Evolutionary conservation across 768 basidiomycete species (phyloP).

Genomic region (Hygrophoropsis aurantiaca): DNA sequence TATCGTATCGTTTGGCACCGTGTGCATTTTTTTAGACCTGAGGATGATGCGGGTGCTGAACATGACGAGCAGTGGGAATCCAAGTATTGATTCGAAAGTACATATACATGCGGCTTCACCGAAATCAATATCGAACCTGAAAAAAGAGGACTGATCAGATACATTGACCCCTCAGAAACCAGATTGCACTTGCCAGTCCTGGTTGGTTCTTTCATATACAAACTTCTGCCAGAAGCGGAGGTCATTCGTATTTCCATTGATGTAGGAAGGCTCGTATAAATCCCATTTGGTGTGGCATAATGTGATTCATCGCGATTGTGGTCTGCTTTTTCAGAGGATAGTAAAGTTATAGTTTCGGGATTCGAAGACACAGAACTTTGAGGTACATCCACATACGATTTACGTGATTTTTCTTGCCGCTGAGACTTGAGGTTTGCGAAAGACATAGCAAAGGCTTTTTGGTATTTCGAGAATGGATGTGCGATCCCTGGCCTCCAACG

Average conservation of each 20-base stretch:
- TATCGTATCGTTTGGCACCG: constrained; percentile 72
- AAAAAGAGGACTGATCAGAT: background rate
- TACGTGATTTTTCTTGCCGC: constrained; percentile 27
- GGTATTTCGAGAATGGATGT: no score
- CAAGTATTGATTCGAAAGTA: constrained; percentile 64
- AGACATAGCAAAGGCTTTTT: constrained; percentile 31
- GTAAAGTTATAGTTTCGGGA: constrained; percentile 22
- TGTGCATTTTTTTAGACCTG: constrained; percentile 66
- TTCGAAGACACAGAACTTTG: constrained; percentile 18
- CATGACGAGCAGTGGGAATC: constrained; percentile 72
- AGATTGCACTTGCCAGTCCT: constrained; percentile 35
- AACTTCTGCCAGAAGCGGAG: constrained; percentile 40
- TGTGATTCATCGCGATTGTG: background rate
- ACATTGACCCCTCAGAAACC: background rate
- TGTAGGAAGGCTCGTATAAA: constrained; percentile 36
- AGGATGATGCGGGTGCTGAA: constrained; percentile 35
- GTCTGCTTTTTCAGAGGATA: constrained; percentile 20
- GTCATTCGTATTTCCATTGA: constrained; percentile 40
- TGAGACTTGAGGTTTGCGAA: constrained; percentile 32
- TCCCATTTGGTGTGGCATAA: constrained; percentile 5
- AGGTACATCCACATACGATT: constrained; percentile 35
- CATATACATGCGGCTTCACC: constrained; percentile 57
- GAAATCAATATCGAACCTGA: constrained; percentile 63
- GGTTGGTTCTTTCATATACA: constrained; percentile 39
- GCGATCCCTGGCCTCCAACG: no score